Conservation (phyloP, 2,329 filamentous ascomycete species). For the Aureobasidium subglaciale region DNA sequence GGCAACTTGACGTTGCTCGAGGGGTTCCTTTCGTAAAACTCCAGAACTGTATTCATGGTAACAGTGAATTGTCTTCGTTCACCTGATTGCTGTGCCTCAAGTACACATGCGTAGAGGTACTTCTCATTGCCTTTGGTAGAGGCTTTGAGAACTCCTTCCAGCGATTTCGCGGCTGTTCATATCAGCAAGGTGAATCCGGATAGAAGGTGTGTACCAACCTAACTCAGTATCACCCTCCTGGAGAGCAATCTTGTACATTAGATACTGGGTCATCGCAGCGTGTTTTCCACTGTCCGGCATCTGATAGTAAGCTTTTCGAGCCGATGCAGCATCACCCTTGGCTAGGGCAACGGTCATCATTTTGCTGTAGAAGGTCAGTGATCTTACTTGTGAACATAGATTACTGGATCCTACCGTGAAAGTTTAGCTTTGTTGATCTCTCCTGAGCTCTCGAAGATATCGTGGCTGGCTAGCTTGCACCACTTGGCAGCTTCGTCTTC, state of each 20-base stretch:
- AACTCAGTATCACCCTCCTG: conserved; percentile 49
- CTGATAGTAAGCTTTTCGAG: conserved; percentile 48
- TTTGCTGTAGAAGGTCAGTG: conserved; percentile 37
- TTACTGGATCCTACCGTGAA: conserved; percentile 40
- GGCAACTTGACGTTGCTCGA: conserved; percentile 51
- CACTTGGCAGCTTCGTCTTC: conserved; percentile 52
- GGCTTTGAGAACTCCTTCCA: conserved; percentile 52
- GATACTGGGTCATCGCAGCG: conserved; percentile 61
- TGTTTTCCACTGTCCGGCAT: conserved; percentile 54
- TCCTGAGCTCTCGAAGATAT: conserved; percentile 59
- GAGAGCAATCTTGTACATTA: conserved; percentile 69
- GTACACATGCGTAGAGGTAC: conserved; percentile 70
- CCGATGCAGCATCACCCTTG: conserved; percentile 47
- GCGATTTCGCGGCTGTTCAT: conserved; percentile 48
- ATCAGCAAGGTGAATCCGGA: background rate
- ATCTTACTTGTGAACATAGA: background rate
- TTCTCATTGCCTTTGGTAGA: conserved; percentile 46
- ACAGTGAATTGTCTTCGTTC: conserved; percentile 54
- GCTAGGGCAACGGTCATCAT: conserved; percentile 63
- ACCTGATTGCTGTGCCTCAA: conserved; percentile 63
- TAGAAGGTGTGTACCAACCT: background rate
- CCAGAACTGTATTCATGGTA: conserved; percentile 54
- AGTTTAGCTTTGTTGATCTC: conserved; percentile 62
- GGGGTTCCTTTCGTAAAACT: conserved; percentile 45
- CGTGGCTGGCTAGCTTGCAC: conserved; percentile 63